Base-by-base conservation (phyloP, 192 early-diverging fungal species). In the Coemansia sp. region DNA sequence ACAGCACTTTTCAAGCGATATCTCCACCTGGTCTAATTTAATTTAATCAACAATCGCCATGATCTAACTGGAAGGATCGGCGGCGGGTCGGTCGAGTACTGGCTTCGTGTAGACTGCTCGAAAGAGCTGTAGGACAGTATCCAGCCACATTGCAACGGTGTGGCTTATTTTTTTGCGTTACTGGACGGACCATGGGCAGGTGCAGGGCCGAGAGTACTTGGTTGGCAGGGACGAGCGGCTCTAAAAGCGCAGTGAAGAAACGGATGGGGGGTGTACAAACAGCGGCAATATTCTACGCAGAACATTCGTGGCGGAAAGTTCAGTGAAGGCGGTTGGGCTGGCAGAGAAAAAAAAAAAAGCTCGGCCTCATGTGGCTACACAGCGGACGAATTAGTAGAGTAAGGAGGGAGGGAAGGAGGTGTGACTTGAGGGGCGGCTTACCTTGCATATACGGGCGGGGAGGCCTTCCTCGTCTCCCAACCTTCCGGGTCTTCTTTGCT, bases 271-370 rank as follows among this genome's bases (percentile, higher is more conserved):
- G 13, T 35, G 51, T 16, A 56, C 54, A 56, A 35, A 16, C 1
- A 56, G 31, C 31, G 33, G 29, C 64, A 78, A 60, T 70, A 41
- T 79, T 79, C 77, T 65, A 16, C 42, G 44, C 3, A 63, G 78
- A 81, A 81, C 56, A 63, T 81, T 81, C 78, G 64, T 9, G 42
- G 44, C 36, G 24, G 78, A 81, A 81, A 35, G 41, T 81, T 73
- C 78, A 69, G 21, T 13, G 57, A 57, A 37, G 35, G 56, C 35
- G 16, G 66, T 68, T 68, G 66, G 66, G 66, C 66, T 17, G 41
- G 34, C 63, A 39, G 21, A 33, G 34, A 44, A 27, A 9, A 21
- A 51, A 27, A 27, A 4, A 45, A 45, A 24, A 21, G 46, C 46
- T 48, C 46, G 54, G 54, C 54, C 54, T 56, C 54, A 56, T 56